Evolutionary conservation across 768 basidiomycete species (phyloP).

Genomic region (Hericium alpestre): DNA sequence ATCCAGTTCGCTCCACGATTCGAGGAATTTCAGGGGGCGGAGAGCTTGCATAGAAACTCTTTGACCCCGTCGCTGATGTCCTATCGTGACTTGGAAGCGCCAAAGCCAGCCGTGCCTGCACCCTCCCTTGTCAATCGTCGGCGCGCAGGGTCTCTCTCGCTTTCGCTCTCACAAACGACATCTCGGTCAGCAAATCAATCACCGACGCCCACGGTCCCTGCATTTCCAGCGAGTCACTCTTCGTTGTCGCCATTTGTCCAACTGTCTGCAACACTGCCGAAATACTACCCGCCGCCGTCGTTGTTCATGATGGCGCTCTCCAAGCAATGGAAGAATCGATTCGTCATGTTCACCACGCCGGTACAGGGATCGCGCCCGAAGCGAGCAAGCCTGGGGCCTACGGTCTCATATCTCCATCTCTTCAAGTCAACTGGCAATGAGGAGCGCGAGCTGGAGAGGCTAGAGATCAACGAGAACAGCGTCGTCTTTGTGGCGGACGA

Average conservation of each 20-base stretch:
- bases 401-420: constrained; percentile 54
- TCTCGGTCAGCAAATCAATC: constrained; percentile 3
- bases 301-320: constrained; percentile 64
- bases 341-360: constrained; percentile 40
- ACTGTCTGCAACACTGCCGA: constrained; percentile 45
- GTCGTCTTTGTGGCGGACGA: constrained; percentile 65
- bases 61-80: background rate
- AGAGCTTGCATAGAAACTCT: background rate
- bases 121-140: background rate
- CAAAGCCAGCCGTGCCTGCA: background rate
- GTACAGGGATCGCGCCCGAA: constrained; percentile 7
- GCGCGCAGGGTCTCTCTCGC: constrained; percentile 1
- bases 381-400: constrained; percentile 27
- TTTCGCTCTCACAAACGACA: background rate
- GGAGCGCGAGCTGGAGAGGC: constrained; percentile 61
- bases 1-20: background rate
- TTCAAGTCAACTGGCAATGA: constrained; percentile 54
- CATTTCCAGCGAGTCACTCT: constrained; percentile 51
- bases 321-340: constrained; percentile 62
- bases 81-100: background rate
- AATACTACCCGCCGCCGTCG: constrained; percentile 55
- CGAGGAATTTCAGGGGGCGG: background rate
- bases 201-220: constrained; percentile 28
- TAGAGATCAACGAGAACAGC: constrained; percentile 68
- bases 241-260: constrained; percentile 43